Conservation (phyloP, 129 eudicot genomes). For the Glebionis coronaria region DNA sequence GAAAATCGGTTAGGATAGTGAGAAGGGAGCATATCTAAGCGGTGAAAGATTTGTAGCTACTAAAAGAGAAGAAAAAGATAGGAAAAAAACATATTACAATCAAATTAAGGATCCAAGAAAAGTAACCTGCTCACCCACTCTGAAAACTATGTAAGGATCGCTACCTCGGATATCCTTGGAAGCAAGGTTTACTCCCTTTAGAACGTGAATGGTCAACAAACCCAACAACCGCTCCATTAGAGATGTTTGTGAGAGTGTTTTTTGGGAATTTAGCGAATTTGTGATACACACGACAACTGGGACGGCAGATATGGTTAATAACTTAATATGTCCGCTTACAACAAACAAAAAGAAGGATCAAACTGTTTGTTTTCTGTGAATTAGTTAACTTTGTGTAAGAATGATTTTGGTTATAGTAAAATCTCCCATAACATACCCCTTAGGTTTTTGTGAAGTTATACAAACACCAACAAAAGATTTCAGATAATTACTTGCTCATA, state of each 20-base stretch:
- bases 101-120: neutral
- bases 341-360: conserved; percentile 27
- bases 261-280: neutral
- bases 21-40: no score
- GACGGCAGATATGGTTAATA: conserved; percentile 10
- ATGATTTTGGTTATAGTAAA: neutral
- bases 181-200: conserved; percentile 27
- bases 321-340: neutral
- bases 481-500: neutral
- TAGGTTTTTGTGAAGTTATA: neutral
- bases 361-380: neutral
- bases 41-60: no score
- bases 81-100: neutral
- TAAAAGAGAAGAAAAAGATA: no score
- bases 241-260: neutral
- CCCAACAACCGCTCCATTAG: conserved; percentile 29
- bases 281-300: conserved; percentile 11
- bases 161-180: conserved; percentile 14
- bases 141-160: conserved; percentile 22
- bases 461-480: no score
- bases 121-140: conserved; percentile 16
- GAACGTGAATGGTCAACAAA: conserved; percentile 23
- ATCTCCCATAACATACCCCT: neutral
- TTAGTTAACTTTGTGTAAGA: conserved; percentile 6
- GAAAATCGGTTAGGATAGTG: no score